These are phyloP conservation scores for Hygrophoropsis aurantiaca DNA, from an alignment of 768 basidiomycete species.

Conservation along the genomic window DNA sequence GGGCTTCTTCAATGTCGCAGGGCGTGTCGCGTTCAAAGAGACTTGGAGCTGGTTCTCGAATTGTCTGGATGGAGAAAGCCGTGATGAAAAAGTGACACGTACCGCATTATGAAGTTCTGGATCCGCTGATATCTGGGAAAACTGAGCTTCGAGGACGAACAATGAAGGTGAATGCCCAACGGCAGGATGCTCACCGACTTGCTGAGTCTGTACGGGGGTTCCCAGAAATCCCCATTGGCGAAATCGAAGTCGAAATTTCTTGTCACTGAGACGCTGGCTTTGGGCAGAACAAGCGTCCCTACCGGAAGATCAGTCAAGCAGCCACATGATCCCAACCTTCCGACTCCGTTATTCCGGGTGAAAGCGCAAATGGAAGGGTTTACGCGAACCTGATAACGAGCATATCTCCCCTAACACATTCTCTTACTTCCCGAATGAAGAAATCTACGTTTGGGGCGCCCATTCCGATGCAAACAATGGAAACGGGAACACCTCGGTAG, in stretches of 20 bases:
- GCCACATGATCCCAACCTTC: conserved; percentile 81
- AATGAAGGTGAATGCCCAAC: not conserved
- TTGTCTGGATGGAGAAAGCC: not conserved
- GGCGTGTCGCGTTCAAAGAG: conserved; percentile 45
- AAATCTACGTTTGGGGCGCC: conserved; percentile 83
- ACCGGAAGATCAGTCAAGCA: conserved; percentile 66
- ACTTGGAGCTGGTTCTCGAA: conserved; percentile 41
- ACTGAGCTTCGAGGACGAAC: conserved; percentile 7
- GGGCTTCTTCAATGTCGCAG: conserved; percentile 30
- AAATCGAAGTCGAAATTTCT: conserved; percentile 82
- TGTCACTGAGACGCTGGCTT: conserved; percentile 62
- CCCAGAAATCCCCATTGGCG: conserved; percentile 37
- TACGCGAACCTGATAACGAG: conserved; percentile 45
- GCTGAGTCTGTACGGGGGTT: conserved; percentile 62
- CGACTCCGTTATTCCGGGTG: conserved; percentile 1
- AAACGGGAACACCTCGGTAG: conserved; percentile 62
- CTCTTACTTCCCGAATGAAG: conserved; percentile 78
- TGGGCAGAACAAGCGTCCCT: conserved; percentile 75
- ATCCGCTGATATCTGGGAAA: conserved; percentile 61
- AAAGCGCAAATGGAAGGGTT: not conserved
- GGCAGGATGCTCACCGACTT: conserved; percentile 50
- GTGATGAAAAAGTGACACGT: conserved; percentile 14
- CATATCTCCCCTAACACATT: conserved; percentile 66
- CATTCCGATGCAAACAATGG: conserved; percentile 82
- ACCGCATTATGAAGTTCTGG: conserved; percentile 50